Evolutionary conservation across 164 flowering plant genomes (phyloP).

Genomic region (Protea cynaroides): DNA sequence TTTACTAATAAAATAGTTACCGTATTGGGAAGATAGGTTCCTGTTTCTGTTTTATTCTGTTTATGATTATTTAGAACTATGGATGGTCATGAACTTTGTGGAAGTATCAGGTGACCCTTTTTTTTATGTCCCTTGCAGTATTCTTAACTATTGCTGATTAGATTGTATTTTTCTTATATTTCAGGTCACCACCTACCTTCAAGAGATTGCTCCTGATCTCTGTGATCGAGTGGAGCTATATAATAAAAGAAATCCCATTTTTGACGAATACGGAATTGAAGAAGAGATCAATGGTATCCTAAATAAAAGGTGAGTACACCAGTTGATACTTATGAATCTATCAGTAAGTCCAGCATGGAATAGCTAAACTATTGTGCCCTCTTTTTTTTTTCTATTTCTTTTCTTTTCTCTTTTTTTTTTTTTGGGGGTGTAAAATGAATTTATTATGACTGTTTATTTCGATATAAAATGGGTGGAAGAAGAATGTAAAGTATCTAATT

Average conservation of each 20-base stretch:
- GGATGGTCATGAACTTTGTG: background rate
- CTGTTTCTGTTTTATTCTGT: no score
- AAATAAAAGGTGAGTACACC: slow-evolving; percentile 65
- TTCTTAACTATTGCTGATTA: slow-evolving; percentile 4
- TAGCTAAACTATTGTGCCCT: no score
- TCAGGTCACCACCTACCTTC: slow-evolving; percentile 93
- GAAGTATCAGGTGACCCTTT: background rate
- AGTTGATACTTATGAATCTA: background rate
- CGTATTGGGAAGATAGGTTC: no score
- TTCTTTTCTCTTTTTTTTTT: no score
- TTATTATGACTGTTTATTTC: no score
- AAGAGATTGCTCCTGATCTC: slow-evolving; percentile 90
- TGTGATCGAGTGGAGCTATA: slow-evolving; percentile 78
- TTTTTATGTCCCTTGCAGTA: background rate
- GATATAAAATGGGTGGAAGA: no score
- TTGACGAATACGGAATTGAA: slow-evolving; percentile 81
- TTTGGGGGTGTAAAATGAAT: no score
- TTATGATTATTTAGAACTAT: background rate
- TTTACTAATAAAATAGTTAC: no score
- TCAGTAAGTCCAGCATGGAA: no score
- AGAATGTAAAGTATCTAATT: no score
- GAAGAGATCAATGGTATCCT: slow-evolving; percentile 84
- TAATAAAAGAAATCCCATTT: slow-evolving; percentile 70
- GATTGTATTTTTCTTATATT: background rate
- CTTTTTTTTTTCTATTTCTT: no score